Percentiles rank a stretch among this genome's conserved stretches.
Evolutionary conservation across 495 filamentous ascomycete genomes (phyloP).

Genomic region (Gamarada debralockiae): DNA sequence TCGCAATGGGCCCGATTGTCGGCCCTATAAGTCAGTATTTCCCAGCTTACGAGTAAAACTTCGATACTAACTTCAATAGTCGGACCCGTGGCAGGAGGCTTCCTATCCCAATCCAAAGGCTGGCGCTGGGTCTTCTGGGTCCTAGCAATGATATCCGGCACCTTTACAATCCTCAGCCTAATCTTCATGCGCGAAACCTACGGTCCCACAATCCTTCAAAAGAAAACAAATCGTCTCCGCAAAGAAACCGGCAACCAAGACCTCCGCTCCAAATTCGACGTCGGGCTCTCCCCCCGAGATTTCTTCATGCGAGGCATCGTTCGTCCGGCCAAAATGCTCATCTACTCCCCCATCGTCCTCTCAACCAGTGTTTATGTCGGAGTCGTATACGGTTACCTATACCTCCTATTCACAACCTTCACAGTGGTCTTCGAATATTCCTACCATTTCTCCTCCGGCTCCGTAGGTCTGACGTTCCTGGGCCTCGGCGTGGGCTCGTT

Average conservation of each 20-base stretch:
- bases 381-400: conserved; percentile 61
- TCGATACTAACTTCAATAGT: too few relatives aligned
- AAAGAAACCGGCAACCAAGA: conserved; percentile 42
- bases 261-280: conserved; percentile 46
- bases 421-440: conserved; percentile 54
- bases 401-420: conserved; percentile 67
- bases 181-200: conserved; percentile 38
- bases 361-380: conserved; percentile 52
- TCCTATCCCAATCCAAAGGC: conserved; percentile 48
- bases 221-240: conserved; percentile 28
- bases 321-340: conserved; percentile 53
- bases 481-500: conserved; percentile 60
- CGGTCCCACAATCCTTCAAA: conserved; percentile 29
- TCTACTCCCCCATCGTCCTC: conserved; percentile 61
- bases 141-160: conserved; percentile 5
- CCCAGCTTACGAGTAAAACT: neutral
- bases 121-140: conserved; percentile 66
- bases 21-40: conserved; percentile 53
- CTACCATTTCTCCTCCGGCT: conserved; percentile 59
- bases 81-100: conserved; percentile 55
- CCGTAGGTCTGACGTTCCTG: conserved; percentile 61
- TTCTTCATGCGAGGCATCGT: conserved; percentile 51
- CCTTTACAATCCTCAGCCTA: conserved; percentile 16
- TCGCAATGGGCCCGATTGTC: conserved; percentile 72
- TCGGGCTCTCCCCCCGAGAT: conserved; percentile 38